Conservation (phyloP, 345 rosid species). For the Combretum micranthum region DNA sequence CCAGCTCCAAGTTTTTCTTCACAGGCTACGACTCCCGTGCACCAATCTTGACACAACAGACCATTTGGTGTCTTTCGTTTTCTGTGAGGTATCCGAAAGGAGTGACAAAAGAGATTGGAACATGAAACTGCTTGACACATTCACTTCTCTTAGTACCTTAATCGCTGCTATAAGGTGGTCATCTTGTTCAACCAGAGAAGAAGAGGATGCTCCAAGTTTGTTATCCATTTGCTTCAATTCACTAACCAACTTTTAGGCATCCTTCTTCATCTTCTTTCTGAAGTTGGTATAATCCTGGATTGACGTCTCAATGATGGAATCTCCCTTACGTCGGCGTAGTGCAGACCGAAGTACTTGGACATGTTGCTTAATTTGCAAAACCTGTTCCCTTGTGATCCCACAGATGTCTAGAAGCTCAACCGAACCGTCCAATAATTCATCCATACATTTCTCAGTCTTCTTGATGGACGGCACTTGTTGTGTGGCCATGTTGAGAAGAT, state of each 20-base stretch:
- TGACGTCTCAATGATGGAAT: conserved; percentile 20
- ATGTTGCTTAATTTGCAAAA: conserved; percentile 42
- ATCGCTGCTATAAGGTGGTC: conserved; percentile 32
- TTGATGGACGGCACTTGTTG: conserved; percentile 33
- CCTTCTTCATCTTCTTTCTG: conserved; percentile 53
- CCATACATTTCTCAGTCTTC: conserved; percentile 25
- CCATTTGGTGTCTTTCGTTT: conserved; percentile 33
- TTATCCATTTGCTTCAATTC: conserved; percentile 45
- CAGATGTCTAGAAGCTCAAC: conserved; percentile 57
- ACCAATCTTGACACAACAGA: conserved; percentile 37
- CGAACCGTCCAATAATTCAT: conserved; percentile 53
- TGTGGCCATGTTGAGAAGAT: conserved; percentile 51
- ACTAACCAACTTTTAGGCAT: conserved; percentile 36
- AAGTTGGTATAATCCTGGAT: conserved; percentile 24
- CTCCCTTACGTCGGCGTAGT: conserved; percentile 49
- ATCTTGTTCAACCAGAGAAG: conserved; percentile 16
- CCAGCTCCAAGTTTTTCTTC: conserved; percentile 26
- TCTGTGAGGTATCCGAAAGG: conserved; percentile 17
- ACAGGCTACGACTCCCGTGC: conserved; percentile 20
- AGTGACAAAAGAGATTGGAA: conserved; percentile 45
- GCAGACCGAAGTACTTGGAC: conserved; percentile 52
- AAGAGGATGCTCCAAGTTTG: conserved; percentile 3
- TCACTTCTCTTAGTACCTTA: conserved; percentile 33
- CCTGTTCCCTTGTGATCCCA: conserved; percentile 43
- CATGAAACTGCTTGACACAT: conserved; percentile 19